phyloP scores from a whole-genome alignment of 352 stramenopile species.

The Phytophthora sojae region DNA sequence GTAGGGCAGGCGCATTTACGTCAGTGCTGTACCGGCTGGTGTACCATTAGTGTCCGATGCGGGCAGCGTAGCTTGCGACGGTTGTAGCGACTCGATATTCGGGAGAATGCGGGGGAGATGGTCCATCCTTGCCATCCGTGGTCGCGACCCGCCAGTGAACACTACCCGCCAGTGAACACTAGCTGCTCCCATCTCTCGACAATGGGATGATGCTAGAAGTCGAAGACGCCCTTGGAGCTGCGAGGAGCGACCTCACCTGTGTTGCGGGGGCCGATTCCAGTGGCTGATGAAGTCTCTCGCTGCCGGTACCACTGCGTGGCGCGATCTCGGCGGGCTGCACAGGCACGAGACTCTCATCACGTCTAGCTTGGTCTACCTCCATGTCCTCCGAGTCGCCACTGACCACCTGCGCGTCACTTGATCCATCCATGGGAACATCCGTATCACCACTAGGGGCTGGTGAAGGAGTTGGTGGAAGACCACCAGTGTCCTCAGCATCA shows the following conservation, averaged over 20 bases:
- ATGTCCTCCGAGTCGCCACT: too few relatives aligned
- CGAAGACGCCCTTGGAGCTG: not conserved
- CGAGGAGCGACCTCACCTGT: not conserved
- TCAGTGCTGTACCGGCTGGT: not conserved
- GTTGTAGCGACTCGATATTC: not conserved
- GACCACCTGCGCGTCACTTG: not conserved
- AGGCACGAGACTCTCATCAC: too few relatives aligned
- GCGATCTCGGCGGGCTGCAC: too few relatives aligned
- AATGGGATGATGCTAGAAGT: constrained; percentile 1
- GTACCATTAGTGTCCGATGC: not conserved
- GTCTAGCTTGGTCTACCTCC: too few relatives aligned
- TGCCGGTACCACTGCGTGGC: not conserved
- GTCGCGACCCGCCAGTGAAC: not conserved
- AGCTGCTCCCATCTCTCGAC: constrained; percentile 5
- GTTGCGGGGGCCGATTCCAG: not conserved
- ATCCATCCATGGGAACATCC: not conserved
- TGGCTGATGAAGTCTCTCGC: not conserved
- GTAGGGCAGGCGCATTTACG: not conserved
- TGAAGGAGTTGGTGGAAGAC: not conserved
- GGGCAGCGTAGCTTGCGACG: not conserved
- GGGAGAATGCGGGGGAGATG: not conserved
- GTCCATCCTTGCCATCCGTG: not conserved
- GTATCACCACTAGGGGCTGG: not conserved
- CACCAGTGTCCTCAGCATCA: not conserved
- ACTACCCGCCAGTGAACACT: too few relatives aligned